These are phyloP conservation scores for Neurospora cerealis DNA, from an alignment of 495 filamentous ascomycete genomes.

Conservation along the genomic window DNA sequence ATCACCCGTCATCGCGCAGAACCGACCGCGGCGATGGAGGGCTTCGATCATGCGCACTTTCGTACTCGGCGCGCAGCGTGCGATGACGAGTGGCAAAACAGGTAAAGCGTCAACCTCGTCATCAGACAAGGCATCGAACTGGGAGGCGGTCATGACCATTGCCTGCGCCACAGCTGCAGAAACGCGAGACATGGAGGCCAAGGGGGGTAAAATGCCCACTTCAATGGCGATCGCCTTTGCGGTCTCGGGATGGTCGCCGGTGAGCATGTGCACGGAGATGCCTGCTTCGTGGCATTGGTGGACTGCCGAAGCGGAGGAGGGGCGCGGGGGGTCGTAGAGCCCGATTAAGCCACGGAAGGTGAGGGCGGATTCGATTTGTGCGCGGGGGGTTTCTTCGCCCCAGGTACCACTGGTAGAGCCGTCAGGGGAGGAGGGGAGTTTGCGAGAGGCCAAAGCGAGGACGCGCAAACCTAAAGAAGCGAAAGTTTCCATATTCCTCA, in stretches of 20 bases:
- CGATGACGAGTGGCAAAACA: constrained; percentile 53
- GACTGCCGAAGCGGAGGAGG: constrained; percentile 57
- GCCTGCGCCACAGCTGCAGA: constrained; percentile 42
- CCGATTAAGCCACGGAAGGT: constrained; percentile 56
- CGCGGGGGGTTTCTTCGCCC: constrained; percentile 29
- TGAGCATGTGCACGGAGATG: constrained; percentile 72
- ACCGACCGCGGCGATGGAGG: constrained; percentile 49
- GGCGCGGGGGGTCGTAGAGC: constrained; percentile 63
- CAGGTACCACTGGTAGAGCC: no score
- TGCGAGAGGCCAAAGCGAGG: constrained; percentile 55
- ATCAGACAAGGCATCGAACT: constrained; percentile 51
- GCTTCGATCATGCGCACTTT: constrained; percentile 62
- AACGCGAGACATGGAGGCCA: constrained; percentile 33
- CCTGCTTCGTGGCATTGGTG: constrained; percentile 57
- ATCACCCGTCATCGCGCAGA: constrained; percentile 59
- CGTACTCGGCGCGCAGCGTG: constrained; percentile 54
- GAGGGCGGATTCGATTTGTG: constrained; percentile 46
- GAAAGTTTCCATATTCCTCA: constrained; percentile 51
- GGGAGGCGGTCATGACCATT: constrained; percentile 52
- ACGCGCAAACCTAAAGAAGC: constrained; percentile 69
- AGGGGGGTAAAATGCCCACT: constrained; percentile 58
- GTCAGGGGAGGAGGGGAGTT: constrained; percentile 1
- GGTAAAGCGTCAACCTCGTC: constrained; percentile 46
- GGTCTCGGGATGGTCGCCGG: constrained; percentile 69
- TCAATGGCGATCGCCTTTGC: constrained; percentile 67